Percentiles rank a stretch among this genome's conserved stretches.
These are phyloP conservation scores for Basipetospora chlamydospora DNA, from an alignment of 2,329 filamentous ascomycete genomes.

Conservation along the genomic window DNA sequence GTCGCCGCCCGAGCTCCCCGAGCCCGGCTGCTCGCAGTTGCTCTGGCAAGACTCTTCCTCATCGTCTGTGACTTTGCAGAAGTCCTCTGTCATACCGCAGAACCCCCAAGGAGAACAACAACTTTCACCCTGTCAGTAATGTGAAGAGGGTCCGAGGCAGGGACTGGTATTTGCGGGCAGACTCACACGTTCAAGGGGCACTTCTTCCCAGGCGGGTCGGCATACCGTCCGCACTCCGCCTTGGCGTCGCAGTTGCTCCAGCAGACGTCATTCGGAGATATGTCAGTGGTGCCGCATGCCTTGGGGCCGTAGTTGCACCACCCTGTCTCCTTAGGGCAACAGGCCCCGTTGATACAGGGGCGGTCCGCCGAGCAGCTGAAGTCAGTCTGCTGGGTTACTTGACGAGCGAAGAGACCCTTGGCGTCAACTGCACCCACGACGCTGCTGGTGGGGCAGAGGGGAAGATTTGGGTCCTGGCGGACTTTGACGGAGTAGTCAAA, in stretches of 20 bases:
- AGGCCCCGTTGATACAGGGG: no score
- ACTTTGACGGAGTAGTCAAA: no score
- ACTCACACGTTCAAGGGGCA: conserved; percentile 20
- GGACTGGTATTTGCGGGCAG: no score
- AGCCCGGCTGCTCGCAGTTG: conserved; percentile 8
- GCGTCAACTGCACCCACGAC: no score
- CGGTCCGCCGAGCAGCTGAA: no score
- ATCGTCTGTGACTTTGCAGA: conserved; percentile 7
- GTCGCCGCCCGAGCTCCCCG: conserved; percentile 7
- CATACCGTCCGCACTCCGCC: conserved; percentile 17
- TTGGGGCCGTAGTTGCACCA: conserved; percentile 6
- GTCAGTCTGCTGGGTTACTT: no score
- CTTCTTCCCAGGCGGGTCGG: conserved; percentile 10
- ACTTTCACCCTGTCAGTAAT: no score
- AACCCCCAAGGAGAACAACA: conserved; percentile 9
- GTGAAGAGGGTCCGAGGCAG: no score
- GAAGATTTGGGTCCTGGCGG: no score
- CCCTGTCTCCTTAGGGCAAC: conserved; percentile 7
- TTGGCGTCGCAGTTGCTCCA: conserved; percentile 18
- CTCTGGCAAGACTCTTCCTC: conserved; percentile 9
- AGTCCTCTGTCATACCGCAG: conserved; percentile 11
- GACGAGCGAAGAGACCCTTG: no score
- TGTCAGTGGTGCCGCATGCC: conserved; percentile 12
- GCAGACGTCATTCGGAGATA: conserved; percentile 15
- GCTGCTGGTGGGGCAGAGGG: no score